Evolutionary conservation across 768 basidiomycete species (phyloP).

Genomic region (Suillus fuscotomentosus): DNA sequence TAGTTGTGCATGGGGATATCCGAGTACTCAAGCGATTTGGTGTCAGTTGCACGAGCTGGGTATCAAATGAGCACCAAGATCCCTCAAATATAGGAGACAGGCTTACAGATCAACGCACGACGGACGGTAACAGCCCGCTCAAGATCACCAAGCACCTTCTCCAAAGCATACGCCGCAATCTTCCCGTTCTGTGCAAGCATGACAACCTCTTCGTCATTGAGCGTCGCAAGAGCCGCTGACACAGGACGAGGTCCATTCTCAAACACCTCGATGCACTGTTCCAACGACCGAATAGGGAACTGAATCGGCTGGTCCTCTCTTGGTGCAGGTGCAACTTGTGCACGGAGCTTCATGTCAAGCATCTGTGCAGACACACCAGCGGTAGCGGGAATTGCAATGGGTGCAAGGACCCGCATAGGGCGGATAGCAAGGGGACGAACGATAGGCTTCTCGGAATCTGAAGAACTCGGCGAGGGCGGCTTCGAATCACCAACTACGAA

Average conservation of each 20-base stretch:
- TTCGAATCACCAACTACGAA: conserved; percentile 24
- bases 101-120: conserved; percentile 87
- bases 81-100: not conserved
- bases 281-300: conserved; percentile 49
- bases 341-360: conserved; percentile 33
- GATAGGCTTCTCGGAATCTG: conserved; percentile 20
- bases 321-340: conserved; percentile 17
- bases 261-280: conserved; percentile 79
- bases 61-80: conserved; percentile 6
- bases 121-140: conserved; percentile 87
- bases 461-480: not conserved
- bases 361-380: conserved; percentile 27
- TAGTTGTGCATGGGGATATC: conserved; percentile 82
- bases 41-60: conserved; percentile 79
- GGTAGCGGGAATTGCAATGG: conserved; percentile 20
- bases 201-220: conserved; percentile 93
- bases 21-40: conserved; percentile 80
- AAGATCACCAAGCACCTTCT: conserved; percentile 89
- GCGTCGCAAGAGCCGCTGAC: conserved; percentile 50
- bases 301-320: conserved; percentile 15
- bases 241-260: conserved; percentile 69
- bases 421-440: conserved; percentile 3
- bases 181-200: conserved; percentile 86
- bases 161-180: conserved; percentile 92
- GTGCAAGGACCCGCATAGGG: conserved; percentile 12